A percentile compares a stretch with the other conserved stretches of the same genome.
Evolutionary conservation across 116 monocot species (phyloP).

Genomic region (Cymodocea nodosa): DNA sequence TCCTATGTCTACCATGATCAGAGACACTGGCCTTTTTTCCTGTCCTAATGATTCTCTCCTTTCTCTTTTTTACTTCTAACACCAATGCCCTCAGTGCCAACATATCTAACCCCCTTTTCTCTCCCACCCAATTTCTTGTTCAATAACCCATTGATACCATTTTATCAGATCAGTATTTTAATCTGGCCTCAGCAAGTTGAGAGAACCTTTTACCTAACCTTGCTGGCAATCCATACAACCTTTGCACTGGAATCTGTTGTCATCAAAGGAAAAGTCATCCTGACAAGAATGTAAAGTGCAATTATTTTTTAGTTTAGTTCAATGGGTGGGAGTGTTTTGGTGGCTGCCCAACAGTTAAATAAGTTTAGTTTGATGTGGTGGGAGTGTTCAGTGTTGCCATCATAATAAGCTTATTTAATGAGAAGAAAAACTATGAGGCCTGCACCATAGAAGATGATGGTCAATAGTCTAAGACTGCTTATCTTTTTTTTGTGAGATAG

Average conservation of each 20-base stretch:
- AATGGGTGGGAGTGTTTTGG: too few relatives aligned
- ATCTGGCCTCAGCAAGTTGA: not conserved
- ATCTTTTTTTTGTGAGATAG: too few relatives aligned
- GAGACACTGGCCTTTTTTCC: not conserved
- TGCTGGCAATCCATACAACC: not conserved
- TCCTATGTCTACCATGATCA: slow-evolving; percentile 7
- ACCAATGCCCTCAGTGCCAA: not conserved
- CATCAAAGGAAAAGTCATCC: too few relatives aligned
- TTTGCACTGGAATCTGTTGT: not conserved
- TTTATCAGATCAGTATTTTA: not conserved
- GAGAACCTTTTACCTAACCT: not conserved
- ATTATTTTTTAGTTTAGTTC: too few relatives aligned
- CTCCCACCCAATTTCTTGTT: not conserved
- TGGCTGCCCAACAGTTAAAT: too few relatives aligned
- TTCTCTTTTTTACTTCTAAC: not conserved
- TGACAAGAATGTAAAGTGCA: too few relatives aligned
- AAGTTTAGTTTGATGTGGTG: too few relatives aligned
- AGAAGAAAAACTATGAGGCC: too few relatives aligned
- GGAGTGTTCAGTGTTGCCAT: too few relatives aligned
- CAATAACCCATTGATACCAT: not conserved
- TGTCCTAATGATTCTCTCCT: slow-evolving; percentile 4
- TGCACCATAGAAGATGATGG: too few relatives aligned
- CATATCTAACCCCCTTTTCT: not conserved
- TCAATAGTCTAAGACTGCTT: too few relatives aligned
- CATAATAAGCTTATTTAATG: too few relatives aligned